These are phyloP conservation scores for Lipomyces japonicus DNA, from an alignment of 805 yeast species.

Conservation along the genomic window DNA sequence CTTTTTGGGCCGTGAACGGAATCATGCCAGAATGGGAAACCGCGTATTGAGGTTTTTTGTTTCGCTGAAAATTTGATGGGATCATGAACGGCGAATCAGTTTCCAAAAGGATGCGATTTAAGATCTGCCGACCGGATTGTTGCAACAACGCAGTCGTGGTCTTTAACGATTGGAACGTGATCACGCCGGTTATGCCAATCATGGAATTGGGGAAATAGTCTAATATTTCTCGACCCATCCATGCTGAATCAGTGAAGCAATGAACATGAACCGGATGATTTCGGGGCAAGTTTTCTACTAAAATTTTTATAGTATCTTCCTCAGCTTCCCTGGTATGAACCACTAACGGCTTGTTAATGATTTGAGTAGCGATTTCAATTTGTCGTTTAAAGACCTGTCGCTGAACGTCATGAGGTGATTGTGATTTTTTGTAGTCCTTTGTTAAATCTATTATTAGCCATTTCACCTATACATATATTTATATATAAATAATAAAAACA, in stretches of 20 bases:
- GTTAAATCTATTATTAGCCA: not conserved
- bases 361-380: conserved; percentile 9
- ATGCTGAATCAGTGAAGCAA: conserved; percentile 23
- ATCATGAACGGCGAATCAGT: conserved; percentile 25
- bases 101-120: conserved; percentile 17
- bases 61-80: conserved; percentile 2
- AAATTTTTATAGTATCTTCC: conserved; percentile 14
- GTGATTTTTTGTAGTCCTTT: conserved; percentile 24
- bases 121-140: conserved; percentile 7
- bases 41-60: conserved; percentile 7
- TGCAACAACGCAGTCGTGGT: conserved; percentile 18
- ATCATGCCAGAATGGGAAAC: conserved; percentile 26
- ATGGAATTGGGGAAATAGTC: conserved; percentile 17
- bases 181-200: conserved; percentile 26
- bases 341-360: conserved; percentile 14
- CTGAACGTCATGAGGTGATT: conserved; percentile 13
- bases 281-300: conserved; percentile 9
- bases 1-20: conserved; percentile 19
- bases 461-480: not conserved
- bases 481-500: not conserved
- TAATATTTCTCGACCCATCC: conserved; percentile 14
- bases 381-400: conserved; percentile 16
- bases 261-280: conserved; percentile 19
- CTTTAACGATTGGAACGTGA: conserved; percentile 16
- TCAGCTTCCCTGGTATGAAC: conserved; percentile 27